phyloP scores from a whole-genome alignment of 805 yeast genomes.

The Sugiyamaella floridensis region DNA sequence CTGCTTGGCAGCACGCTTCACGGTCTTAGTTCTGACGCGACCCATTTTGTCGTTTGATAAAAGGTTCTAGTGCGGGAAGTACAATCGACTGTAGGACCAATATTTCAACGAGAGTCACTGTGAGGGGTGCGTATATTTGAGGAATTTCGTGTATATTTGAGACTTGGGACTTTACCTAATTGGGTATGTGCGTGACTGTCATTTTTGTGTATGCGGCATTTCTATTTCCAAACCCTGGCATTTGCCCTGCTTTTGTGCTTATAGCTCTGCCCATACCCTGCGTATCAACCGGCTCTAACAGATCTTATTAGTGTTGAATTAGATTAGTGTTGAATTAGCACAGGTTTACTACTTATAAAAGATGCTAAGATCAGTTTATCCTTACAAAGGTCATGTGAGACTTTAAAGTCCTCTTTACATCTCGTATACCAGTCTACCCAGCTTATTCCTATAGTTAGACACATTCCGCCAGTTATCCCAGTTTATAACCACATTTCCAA shows the following conservation, averaged over 20 bases:
- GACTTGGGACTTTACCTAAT: not conserved
- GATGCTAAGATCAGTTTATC: too few species aligned
- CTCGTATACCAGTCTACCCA: not conserved
- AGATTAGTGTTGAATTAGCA: too few species aligned
- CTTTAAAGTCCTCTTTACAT: too few species aligned
- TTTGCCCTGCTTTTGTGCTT: not conserved
- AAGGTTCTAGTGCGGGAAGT: not conserved
- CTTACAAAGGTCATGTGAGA: too few species aligned
- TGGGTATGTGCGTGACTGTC: not conserved
- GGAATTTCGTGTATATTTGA: not conserved
- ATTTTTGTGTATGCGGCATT: not conserved
- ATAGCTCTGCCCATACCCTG: not conserved
- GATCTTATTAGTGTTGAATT: too few species aligned
- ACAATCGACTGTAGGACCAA: not conserved
- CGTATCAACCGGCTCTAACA: too few species aligned
- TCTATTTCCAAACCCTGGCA: not conserved
- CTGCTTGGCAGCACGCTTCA: slow-evolving; percentile 99
- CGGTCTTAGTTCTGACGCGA: slow-evolving; percentile 99
- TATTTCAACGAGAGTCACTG: not conserved
- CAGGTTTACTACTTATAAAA: too few species aligned
- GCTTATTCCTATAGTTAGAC: too few species aligned
- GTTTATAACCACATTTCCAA: too few species aligned
- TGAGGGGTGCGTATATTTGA: not conserved
- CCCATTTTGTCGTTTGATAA: slow-evolving; percentile 44
- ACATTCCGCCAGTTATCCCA: too few species aligned